These are phyloP conservation scores for Digitaria exilis DNA, from an alignment of 202 grass and related monocot genomes.

Conservation along the genomic window DNA sequence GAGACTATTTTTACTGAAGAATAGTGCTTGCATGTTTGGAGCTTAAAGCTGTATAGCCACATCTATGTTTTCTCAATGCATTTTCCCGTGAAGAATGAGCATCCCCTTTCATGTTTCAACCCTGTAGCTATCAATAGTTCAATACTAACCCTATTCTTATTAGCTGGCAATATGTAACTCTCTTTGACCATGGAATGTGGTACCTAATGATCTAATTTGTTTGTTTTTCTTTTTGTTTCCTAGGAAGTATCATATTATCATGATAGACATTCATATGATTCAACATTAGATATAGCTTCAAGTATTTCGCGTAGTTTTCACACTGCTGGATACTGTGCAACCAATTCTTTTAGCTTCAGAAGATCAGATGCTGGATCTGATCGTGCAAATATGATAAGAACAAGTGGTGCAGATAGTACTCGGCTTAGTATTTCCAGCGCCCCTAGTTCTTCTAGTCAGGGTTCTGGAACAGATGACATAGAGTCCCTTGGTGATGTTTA, in stretches of 20 bases:
- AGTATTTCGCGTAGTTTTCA: constrained; percentile 55
- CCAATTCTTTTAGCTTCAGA: constrained; percentile 58
- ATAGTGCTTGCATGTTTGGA: neutral
- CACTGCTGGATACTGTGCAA: constrained; percentile 38
- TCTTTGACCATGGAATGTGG: neutral
- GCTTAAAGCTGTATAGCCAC: neutral
- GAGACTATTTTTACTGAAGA: neutral
- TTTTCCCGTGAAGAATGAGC: constrained; percentile 31
- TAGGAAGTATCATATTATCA: constrained; percentile 70
- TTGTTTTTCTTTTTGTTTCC: constrained; percentile 15
- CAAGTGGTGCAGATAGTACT: constrained; percentile 69
- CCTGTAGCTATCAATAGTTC: constrained; percentile 22
- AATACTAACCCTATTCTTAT: neutral
- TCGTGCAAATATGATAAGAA: constrained; percentile 85
- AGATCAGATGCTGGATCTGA: constrained; percentile 75
- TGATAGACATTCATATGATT: constrained; percentile 47
- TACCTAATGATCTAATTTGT: constrained; percentile 13
- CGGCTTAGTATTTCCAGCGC: constrained; percentile 89
- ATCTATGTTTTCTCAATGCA: neutral
- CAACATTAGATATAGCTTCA: constrained; percentile 58
- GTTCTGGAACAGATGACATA: constrained; percentile 80
- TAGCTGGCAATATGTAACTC: neutral
- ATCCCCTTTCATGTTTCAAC: neutral
- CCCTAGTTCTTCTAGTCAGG: constrained; percentile 75
- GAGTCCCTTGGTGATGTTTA: constrained; percentile 96